These are phyloP conservation scores for Helotiales sp. DNA, from an alignment of 2,329 filamentous ascomycete species.

Conservation along the genomic window DNA sequence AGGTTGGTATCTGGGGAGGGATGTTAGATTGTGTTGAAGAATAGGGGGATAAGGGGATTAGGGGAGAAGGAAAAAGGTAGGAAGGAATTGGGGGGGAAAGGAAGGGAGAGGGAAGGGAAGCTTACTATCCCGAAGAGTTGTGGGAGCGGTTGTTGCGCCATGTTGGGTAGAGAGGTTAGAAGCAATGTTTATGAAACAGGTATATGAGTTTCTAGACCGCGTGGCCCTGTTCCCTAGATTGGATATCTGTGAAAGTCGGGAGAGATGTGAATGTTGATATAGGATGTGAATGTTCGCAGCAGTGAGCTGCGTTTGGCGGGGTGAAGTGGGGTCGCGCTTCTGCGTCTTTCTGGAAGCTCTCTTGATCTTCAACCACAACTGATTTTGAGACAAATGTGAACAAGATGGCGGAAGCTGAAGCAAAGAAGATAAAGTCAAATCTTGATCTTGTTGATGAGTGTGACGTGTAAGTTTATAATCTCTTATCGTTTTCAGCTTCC, in stretches of 20 bases:
- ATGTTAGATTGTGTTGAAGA: background rate
- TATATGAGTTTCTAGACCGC: background rate
- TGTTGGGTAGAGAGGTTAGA: background rate
- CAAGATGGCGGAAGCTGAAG: background rate
- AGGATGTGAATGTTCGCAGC: no score
- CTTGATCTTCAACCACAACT: no score
- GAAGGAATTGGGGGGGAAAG: background rate
- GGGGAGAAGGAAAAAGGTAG: background rate
- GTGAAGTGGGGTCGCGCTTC: no score
- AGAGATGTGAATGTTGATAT: no score
- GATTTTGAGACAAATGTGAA: no score
- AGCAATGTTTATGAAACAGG: no score
- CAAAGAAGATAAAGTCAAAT: constrained; percentile 36
- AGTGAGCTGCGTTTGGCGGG: no score
- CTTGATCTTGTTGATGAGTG: constrained; percentile 54
- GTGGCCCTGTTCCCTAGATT: background rate
- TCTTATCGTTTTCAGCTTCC: background rate
- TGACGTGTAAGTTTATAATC: constrained; percentile 49
- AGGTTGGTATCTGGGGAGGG: constrained; percentile 49
- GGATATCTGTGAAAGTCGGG: no score
- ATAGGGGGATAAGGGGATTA: background rate
- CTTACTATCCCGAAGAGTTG: constrained; percentile 33
- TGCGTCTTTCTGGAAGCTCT: no score
- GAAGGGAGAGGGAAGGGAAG: background rate
- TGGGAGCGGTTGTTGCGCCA: constrained; percentile 16